Conservation (phyloP, 495 filamentous ascomycete genomes). For the Neurospora tetrasperma region DNA sequence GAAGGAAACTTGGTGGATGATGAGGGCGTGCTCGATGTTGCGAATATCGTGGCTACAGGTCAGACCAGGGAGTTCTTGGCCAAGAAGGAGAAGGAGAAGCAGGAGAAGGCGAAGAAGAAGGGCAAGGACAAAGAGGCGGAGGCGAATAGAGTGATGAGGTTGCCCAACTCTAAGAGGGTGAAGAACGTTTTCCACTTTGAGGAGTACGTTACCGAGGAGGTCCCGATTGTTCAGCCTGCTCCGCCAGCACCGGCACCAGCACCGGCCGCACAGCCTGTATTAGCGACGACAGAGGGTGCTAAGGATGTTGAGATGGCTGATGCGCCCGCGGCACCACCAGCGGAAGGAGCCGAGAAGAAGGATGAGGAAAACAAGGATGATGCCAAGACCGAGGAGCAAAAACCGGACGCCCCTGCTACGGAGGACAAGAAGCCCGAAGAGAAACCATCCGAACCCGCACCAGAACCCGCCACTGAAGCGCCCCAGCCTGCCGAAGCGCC, state of each 20-base stretch:
- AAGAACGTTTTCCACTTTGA: constrained; percentile 74
- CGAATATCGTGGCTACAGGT: constrained; percentile 82
- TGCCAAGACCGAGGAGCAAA: not conserved
- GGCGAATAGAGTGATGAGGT: constrained; percentile 43
- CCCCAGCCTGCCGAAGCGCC: constrained; percentile 5
- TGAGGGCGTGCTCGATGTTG: constrained; percentile 88
- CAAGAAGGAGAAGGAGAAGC: constrained; percentile 84
- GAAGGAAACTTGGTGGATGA: constrained; percentile 43
- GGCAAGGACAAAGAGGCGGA: constrained; percentile 49
- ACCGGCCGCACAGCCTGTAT: not conserved
- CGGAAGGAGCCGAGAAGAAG: not conserved
- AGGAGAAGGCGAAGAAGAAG: constrained; percentile 49
- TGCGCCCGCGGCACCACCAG: constrained; percentile 2
- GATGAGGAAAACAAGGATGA: not conserved
- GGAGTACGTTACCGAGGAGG: constrained; percentile 57
- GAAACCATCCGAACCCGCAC: not conserved
- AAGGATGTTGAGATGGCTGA: constrained; percentile 17
- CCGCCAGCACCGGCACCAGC: constrained; percentile 19
- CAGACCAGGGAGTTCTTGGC: constrained; percentile 88
- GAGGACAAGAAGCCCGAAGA: not conserved
- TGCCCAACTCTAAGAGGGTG: constrained; percentile 76
- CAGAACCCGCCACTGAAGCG: constrained; percentile 2
- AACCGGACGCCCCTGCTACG: not conserved
- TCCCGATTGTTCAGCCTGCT: constrained; percentile 30
- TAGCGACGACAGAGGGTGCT: constrained; percentile 10